Base-by-base conservation (phyloP, 2,329 filamentous ascomycete species). In the Cryoendolithus antarcticus region DNA sequence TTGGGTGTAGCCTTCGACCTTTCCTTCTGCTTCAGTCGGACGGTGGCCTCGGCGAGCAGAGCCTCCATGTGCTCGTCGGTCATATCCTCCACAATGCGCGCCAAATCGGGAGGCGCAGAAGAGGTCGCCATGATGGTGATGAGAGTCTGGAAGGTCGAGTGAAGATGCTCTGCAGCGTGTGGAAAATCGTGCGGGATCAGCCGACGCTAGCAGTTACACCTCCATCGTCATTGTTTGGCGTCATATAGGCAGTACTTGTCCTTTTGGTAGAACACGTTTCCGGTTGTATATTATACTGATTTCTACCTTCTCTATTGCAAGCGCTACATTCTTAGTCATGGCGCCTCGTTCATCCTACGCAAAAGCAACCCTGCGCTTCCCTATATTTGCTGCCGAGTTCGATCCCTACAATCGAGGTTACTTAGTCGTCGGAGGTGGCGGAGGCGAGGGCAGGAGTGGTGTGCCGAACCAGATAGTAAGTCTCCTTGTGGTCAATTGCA, bases 321-420 rank as follows among this genome's bases (percentile, higher is more conserved):
- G 15, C 15, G 15, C 15, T 19, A 19, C 15, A 19, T 19, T 19
- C 15, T 19, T 19, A 19, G 37, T n/a, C 30, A 40, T 40, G 38
- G 34, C 38, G 12, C 38, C 38, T 24, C 44, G 51, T 12, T 56
- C 62, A 5, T 61, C 61, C 39, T 64, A 58, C 48, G 72, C 80
- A 44, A 80, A 77, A 59, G 67, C 77, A 50, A 75, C 76, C 40
- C 74, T 93, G 48, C 75, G 77, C 42, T 95, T 89, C 61, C 88
- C 88, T 35, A 74, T 93, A 43, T 94, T 86, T 61, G 77, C 82
- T 40, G 82, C 86, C 58, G 86, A 86, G 56, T 95, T 93, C 61
- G 86, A 93, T 56, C 84, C 82, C 37, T 73, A 80, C 53, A 78
- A 93, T 64, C 72, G 80, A 43, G 74, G 74, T 46, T 78, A 79